Conservation (phyloP, 2,329 filamentous ascomycete species). For the Fusarium sp. region DNA sequence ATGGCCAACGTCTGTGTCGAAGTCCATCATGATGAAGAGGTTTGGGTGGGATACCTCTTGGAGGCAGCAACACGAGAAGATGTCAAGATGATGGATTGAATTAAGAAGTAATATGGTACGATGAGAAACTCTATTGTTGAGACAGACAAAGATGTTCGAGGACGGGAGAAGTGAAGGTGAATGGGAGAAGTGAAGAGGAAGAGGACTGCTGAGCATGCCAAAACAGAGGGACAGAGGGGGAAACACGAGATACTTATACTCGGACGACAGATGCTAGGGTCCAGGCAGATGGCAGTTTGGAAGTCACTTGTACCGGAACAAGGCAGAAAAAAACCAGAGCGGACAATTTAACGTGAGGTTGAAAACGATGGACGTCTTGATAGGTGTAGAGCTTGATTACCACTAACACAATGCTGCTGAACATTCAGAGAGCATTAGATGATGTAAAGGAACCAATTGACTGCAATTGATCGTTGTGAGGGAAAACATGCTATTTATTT, state of each 20-base stretch:
- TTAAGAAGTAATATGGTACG: not conserved
- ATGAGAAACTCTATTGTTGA: not conserved
- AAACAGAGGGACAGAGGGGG: constrained; percentile 19
- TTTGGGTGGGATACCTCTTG: not conserved
- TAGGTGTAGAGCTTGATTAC: not conserved
- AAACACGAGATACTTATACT: constrained; percentile 39
- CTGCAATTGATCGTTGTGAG: not conserved
- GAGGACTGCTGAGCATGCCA: constrained; percentile 10
- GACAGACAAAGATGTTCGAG: not conserved
- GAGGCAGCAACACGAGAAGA: not conserved
- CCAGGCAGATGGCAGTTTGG: not conserved
- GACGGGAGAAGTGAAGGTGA: not conserved
- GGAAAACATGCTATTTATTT: not conserved
- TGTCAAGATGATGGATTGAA: not conserved
- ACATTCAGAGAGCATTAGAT: not conserved
- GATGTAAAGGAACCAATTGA: not conserved
- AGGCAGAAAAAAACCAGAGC: not conserved
- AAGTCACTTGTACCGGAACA: constrained; percentile 12
- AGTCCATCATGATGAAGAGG: not conserved
- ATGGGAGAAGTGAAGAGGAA: not conserved
- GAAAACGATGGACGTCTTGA: not conserved
- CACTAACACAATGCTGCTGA: not conserved
- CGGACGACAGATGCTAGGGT: not conserved
- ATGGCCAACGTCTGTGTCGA: constrained; percentile 50
- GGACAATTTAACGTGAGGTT: not conserved